Evolutionary conservation across 2,329 filamentous ascomycete species (phyloP).

Genomic region (Neonectria coccinea): DNA sequence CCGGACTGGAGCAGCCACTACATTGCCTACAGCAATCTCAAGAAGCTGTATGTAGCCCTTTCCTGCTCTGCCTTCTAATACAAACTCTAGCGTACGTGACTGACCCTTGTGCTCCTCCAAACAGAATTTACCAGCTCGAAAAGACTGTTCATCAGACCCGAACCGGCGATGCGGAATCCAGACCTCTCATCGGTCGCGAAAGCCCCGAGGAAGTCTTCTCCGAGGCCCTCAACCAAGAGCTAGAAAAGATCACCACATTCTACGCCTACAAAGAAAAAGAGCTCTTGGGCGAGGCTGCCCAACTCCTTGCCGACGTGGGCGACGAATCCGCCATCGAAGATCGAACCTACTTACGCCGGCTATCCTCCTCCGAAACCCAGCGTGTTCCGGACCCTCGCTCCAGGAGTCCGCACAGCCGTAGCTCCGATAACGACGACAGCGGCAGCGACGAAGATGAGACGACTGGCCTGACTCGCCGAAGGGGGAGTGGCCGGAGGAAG

Average conservation of each 20-base stretch:
- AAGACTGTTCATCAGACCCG: constrained; percentile 78
- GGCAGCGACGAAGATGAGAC: constrained; percentile 74
- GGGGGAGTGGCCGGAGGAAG: constrained; percentile 55
- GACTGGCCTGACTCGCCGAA: constrained; percentile 63
- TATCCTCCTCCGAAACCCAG: constrained; percentile 44
- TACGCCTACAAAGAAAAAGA: constrained; percentile 91
- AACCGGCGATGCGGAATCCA: constrained; percentile 80
- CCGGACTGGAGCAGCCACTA: constrained; percentile 99
- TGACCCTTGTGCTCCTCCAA: constrained; percentile 24
- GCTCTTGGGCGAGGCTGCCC: constrained; percentile 82
- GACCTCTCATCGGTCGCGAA: constrained; percentile 79
- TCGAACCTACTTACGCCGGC: constrained; percentile 51
- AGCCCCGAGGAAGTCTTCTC: constrained; percentile 87
- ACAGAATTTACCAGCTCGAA: constrained; percentile 95
- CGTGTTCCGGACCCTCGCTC: constrained; percentile 36
- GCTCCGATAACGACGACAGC: constrained; percentile 70
- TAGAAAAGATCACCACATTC: constrained; percentile 95
- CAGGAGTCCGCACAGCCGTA: constrained; percentile 56
- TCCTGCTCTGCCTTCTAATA: neutral
- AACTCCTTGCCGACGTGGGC: constrained; percentile 80
- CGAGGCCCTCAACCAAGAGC: constrained; percentile 84
- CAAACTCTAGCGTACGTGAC: neutral
- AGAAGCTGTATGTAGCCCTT: constrained; percentile 82
- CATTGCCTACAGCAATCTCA: constrained; percentile 97
- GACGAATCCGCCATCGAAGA: constrained; percentile 67